A percentile compares a stretch with the other conserved stretches of the same genome.
Conservation (phyloP, 768 basidiomycete genomes). For the Asterophora parasitica region DNA sequence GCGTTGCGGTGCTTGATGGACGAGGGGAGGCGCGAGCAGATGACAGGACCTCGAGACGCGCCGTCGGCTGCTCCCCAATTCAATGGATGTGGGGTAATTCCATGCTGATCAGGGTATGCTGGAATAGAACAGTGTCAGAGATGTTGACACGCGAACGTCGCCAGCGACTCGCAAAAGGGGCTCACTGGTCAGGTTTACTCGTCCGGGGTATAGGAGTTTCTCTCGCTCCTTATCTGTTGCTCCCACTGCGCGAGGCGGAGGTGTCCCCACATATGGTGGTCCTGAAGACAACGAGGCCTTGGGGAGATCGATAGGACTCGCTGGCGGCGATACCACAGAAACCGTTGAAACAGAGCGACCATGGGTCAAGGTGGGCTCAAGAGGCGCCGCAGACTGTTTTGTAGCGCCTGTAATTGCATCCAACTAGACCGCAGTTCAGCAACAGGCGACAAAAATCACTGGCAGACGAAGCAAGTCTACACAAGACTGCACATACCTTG, state of each 20-base stretch:
- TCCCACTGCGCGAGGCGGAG: slow-evolving; percentile 16
- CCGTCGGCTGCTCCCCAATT: slow-evolving; percentile 76
- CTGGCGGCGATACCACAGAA: slow-evolving; percentile 1
- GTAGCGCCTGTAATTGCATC: slow-evolving; percentile 37
- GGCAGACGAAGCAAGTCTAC: neutral
- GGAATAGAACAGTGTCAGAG: slow-evolving; percentile 5
- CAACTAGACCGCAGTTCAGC: slow-evolving; percentile 32
- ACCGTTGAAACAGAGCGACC: slow-evolving; percentile 17
- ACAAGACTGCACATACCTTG: slow-evolving; percentile 44
- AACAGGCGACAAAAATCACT: neutral
- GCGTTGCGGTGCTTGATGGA: slow-evolving; percentile 91
- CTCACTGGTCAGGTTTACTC: slow-evolving; percentile 82
- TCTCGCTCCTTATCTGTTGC: slow-evolving; percentile 61
- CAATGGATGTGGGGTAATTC: slow-evolving; percentile 75
- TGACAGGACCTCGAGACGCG: slow-evolving; percentile 71
- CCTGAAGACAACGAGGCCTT: slow-evolving; percentile 25
- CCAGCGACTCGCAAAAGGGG: slow-evolving; percentile 19
- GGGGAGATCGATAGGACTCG: neutral
- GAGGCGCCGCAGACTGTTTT: slow-evolving; percentile 19
- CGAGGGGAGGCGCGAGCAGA: slow-evolving; percentile 79
- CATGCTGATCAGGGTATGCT: slow-evolving; percentile 91
- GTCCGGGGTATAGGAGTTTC: slow-evolving; percentile 72
- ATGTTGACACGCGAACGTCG: neutral
- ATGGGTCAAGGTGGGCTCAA: slow-evolving; percentile 27
- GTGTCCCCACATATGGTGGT: slow-evolving; percentile 18